Percentiles rank a stretch among this genome's conserved stretches.
phyloP scores from a whole-genome alignment of 495 filamentous ascomycete species.

The Hypoxylon cercidicola region DNA sequence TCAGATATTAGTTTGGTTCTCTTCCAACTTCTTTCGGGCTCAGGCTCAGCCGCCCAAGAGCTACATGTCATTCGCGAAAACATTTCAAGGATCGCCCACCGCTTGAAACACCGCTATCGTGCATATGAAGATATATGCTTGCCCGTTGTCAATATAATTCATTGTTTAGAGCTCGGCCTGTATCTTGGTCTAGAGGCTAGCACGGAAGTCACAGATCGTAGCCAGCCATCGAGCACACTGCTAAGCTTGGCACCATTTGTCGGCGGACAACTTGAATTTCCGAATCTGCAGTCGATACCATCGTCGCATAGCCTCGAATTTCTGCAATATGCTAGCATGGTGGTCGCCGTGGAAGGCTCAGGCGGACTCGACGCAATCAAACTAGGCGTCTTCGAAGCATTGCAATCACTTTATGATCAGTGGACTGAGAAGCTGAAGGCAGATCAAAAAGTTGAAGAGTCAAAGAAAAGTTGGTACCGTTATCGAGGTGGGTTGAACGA shows the following conservation, averaged over 20 bases:
- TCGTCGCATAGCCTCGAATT: slow-evolving; percentile 61
- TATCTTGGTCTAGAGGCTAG: slow-evolving; percentile 63
- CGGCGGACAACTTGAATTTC: slow-evolving; percentile 53
- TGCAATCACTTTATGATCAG: slow-evolving; percentile 75
- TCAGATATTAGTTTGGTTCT: slow-evolving; percentile 60
- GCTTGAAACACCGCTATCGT: slow-evolving; percentile 73
- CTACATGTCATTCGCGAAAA: slow-evolving; percentile 73
- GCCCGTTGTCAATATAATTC: slow-evolving; percentile 82
- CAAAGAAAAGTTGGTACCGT: slow-evolving; percentile 78
- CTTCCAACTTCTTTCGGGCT: slow-evolving; percentile 38
- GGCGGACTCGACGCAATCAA: slow-evolving; percentile 50
- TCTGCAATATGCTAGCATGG: slow-evolving; percentile 51
- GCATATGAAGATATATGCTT: slow-evolving; percentile 85
- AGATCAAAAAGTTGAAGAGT: slow-evolving; percentile 76
- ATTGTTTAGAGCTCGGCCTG: slow-evolving; percentile 80
- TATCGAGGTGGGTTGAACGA: slow-evolving; percentile 81
- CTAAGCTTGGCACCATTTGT: slow-evolving; percentile 71
- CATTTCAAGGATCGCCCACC: slow-evolving; percentile 70
- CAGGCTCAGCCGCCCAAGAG: slow-evolving; percentile 53
- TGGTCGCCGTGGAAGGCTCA: slow-evolving; percentile 53
- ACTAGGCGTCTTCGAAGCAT: slow-evolving; percentile 59
- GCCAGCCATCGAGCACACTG: slow-evolving; percentile 50
- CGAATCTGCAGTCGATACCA: slow-evolving; percentile 37
- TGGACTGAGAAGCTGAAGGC: slow-evolving; percentile 80
- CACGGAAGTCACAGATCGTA: slow-evolving; percentile 37